A percentile compares a stretch with the other conserved stretches of the same genome.
Conservation (phyloP, 805 yeast genomes). For the Clavispora carvajalis region DNA sequence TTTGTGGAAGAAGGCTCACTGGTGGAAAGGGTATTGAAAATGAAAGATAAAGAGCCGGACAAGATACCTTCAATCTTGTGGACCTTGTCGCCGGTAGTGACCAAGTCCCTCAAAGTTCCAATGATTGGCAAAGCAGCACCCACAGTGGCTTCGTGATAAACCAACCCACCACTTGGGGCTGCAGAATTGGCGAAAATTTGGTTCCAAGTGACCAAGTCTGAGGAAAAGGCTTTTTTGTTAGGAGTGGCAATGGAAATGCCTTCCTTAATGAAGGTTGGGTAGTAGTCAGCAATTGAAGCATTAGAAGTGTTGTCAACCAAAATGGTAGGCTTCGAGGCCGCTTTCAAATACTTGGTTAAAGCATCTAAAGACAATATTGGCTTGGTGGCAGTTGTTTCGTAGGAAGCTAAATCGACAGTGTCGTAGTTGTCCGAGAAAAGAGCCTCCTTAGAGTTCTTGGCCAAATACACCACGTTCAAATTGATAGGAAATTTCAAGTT, state of each 20-base stretch:
- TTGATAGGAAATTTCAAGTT: slow-evolving; percentile 53
- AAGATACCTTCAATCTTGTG: slow-evolving; percentile 92
- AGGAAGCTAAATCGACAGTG: slow-evolving; percentile 61
- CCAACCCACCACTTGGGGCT: slow-evolving; percentile 57
- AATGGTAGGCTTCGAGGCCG: slow-evolving; percentile 70
- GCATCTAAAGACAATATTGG: slow-evolving; percentile 52
- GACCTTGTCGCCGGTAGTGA: slow-evolving; percentile 89
- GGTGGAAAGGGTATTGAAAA: slow-evolving; percentile 89
- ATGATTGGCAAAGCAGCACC: slow-evolving; percentile 98
- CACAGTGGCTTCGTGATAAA: slow-evolving; percentile 96
- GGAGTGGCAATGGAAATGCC: slow-evolving; percentile 97
- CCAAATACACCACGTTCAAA: slow-evolving; percentile 75
- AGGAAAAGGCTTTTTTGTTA: slow-evolving; percentile 94
- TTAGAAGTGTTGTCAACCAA: slow-evolving; percentile 93
- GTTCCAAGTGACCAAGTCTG: slow-evolving; percentile 71
- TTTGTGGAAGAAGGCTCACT: slow-evolving; percentile 52
- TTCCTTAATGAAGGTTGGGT: slow-evolving; percentile 64
- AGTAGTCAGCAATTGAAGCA: slow-evolving; percentile 66
- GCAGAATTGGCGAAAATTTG: slow-evolving; percentile 56
- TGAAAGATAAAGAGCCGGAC: slow-evolving; percentile 92
- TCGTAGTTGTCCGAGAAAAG: slow-evolving; percentile 62
- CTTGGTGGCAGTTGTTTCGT: slow-evolving; percentile 44
- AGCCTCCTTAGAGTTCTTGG: slow-evolving; percentile 65
- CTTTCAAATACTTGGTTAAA: slow-evolving; percentile 56
- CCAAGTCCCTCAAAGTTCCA: slow-evolving; percentile 80